phyloP scores from a whole-genome alignment of 148 eudicot species.

The Pouteria glomerata region DNA sequence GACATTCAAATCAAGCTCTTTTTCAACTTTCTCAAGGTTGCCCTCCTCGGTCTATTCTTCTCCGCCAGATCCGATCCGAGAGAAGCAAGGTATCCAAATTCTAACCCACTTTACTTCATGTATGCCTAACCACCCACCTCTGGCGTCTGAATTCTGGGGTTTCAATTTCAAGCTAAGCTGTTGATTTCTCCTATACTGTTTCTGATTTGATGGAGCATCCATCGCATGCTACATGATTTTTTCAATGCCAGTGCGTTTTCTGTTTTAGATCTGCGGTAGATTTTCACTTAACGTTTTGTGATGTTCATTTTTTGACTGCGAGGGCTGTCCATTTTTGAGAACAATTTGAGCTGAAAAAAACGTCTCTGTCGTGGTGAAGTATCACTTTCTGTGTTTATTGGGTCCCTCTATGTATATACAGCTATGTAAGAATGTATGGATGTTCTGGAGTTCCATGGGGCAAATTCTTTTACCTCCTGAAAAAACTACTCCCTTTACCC shows the following conservation, averaged over 20 bases:
- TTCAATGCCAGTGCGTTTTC: background rate
- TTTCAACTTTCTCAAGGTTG: background rate
- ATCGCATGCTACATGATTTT: background rate
- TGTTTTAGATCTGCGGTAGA: background rate
- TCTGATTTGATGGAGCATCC: background rate
- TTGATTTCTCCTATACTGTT: background rate
- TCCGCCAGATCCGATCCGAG: conserved; percentile 9
- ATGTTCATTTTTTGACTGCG: no score
- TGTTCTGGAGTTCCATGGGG: no score
- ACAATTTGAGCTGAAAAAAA: no score
- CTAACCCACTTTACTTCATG: background rate
- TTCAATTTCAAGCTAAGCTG: conserved; percentile 5
- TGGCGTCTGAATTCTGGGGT: background rate
- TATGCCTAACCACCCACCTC: background rate
- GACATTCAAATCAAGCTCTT: background rate
- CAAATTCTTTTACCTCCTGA: no score
- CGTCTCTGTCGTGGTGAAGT: no score
- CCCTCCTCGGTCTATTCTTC: no score
- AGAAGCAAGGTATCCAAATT: background rate
- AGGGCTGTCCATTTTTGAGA: no score
- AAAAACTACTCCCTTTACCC: no score
- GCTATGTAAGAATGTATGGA: no score
- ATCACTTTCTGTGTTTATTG: no score
- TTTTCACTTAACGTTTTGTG: no score
- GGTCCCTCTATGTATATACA: no score